phyloP scores from a whole-genome alignment of 495 filamentous ascomycete species.

The Annulohypoxylon bovei region DNA sequence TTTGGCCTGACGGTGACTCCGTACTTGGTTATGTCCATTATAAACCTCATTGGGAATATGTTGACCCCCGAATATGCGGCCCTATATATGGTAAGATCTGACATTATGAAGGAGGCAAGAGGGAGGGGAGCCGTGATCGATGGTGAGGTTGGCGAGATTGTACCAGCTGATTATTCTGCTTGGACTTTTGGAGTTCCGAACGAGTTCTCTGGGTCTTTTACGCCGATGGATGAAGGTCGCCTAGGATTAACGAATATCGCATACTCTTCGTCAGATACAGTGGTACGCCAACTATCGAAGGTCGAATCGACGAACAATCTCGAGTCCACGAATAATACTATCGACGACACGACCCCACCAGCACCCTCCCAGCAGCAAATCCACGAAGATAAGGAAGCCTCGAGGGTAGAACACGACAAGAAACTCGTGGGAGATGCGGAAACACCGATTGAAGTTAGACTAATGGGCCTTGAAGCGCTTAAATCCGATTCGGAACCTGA shows the following conservation, averaged over 20 bases:
- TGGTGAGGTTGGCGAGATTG: background rate
- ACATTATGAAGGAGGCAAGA: background rate
- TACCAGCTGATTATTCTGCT: background rate
- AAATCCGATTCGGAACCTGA: background rate
- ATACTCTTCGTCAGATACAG: background rate
- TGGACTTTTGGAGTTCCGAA: background rate
- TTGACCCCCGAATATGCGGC: background rate
- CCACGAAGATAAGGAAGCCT: background rate
- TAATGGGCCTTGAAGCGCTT: background rate
- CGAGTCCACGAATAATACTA: background rate
- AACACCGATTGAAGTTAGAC: background rate
- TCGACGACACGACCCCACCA: background rate
- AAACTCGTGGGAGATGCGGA: background rate
- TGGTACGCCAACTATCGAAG: background rate
- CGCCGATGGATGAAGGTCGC: background rate
- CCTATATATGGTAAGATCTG: background rate
- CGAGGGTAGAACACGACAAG: background rate
- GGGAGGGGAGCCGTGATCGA: background rate
- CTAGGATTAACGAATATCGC: background rate
- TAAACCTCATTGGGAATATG: constrained; percentile 53
- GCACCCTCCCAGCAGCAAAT: background rate
- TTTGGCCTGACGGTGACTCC: constrained; percentile 57
- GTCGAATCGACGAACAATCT: background rate
- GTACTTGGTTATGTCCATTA: constrained; percentile 57
- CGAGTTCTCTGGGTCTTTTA: background rate